Conservation (phyloP, 495 filamentous ascomycete genomes). For the Neurospora sp. region DNA sequence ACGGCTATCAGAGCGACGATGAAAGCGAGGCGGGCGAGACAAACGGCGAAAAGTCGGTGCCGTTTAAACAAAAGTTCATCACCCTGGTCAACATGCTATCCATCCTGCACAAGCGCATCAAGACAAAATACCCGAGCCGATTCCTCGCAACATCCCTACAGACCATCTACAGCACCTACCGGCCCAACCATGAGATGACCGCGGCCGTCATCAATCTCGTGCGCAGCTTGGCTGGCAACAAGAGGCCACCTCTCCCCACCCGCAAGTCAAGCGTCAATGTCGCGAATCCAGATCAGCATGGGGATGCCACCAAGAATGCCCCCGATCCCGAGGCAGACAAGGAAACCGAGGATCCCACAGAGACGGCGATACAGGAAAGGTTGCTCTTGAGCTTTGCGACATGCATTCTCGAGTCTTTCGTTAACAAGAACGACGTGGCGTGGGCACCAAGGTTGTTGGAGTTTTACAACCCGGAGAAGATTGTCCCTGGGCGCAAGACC, state of each 20-base stretch:
- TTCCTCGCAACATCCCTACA: constrained; percentile 87
- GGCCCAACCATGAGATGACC: constrained; percentile 53
- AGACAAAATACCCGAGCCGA: constrained; percentile 82
- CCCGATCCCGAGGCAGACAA: constrained; percentile 74
- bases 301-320: constrained; percentile 43
- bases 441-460: constrained; percentile 74
- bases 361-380: constrained; percentile 52
- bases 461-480: constrained; percentile 51
- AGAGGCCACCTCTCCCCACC: constrained; percentile 64
- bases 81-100: constrained; percentile 69
- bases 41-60: constrained; percentile 10
- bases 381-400: constrained; percentile 80
- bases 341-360: constrained; percentile 41
- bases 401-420: constrained; percentile 74
- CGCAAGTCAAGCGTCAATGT: constrained; percentile 54
- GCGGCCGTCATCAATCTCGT: constrained; percentile 66
- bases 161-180: constrained; percentile 62
- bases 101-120: constrained; percentile 77
- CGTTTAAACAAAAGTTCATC: constrained; percentile 51
- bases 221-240: constrained; percentile 60
- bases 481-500: constrained; percentile 47
- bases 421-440: constrained; percentile 53
- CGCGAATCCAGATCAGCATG: constrained; percentile 34
- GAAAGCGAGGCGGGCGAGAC: constrained; percentile 13
- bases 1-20: constrained; percentile 23